These are phyloP conservation scores for Leptosphaerulina australis DNA, from an alignment of 2,329 filamentous ascomycete genomes.

Conservation along the genomic window DNA sequence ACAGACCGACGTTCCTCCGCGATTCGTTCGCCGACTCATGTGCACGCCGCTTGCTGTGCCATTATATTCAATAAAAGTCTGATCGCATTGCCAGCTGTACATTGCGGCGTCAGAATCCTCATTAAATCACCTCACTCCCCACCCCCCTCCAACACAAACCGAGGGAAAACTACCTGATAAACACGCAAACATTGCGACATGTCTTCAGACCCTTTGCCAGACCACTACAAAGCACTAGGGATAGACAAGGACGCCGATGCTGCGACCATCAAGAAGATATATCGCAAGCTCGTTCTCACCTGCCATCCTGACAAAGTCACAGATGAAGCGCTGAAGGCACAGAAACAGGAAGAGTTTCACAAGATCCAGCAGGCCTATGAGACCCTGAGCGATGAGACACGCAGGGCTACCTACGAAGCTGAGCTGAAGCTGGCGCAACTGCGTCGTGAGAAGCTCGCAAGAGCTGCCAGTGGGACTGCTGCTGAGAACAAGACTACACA, in stretches of 20 bases:
- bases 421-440: conserved; percentile 70
- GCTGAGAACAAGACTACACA: conserved; percentile 41
- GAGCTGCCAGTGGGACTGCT: conserved; percentile 30
- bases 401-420: conserved; percentile 78
- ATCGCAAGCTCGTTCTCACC: conserved; percentile 85
- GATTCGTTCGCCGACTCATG: conserved; percentile 17
- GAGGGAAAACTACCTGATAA: neutral
- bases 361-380: conserved; percentile 93
- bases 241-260: conserved; percentile 73
- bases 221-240: conserved; percentile 81
- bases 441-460: conserved; percentile 61
- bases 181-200: conserved; percentile 38
- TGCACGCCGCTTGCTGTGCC: conserved; percentile 20
- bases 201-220: conserved; percentile 59
- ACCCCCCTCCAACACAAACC: too few species aligned
- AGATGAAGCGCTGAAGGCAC: conserved; percentile 74
- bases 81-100: conserved; percentile 3
- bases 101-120: conserved; percentile 11
- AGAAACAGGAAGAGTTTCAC: conserved; percentile 88
- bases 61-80: conserved; percentile 22
- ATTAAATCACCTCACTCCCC: neutral
- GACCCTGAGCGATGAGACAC: conserved; percentile 77
- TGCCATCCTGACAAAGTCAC: conserved; percentile 93
- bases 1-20: conserved; percentile 17
- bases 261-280: conserved; percentile 74